Evolutionary conservation across 129 eudicot genomes (phyloP), one percentile per base, ranked within the genome.

Genomic region (Escallonia herrerae): DNA sequence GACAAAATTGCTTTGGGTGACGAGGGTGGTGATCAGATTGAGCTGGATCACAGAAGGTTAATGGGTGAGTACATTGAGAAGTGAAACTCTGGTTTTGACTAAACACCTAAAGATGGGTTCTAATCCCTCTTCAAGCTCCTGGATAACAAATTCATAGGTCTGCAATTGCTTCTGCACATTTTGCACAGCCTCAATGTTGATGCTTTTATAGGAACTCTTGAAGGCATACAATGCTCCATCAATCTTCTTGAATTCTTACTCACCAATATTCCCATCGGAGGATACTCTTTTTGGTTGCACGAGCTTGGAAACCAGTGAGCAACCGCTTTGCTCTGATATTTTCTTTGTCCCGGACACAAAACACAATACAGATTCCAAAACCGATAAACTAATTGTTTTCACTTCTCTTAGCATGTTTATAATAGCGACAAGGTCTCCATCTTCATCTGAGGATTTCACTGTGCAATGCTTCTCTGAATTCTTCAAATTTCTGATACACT

Each of bases 1-100:
- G 50, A 46, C 50, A 46, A 46, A 46, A 46, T 46, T 46, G 10
- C 2, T 5, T 0, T 46, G 50, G 50, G 10, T 6, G n/a, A n/a
- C n/a, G n/a, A n/a, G n/a, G n/a, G n/a, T n/a, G n/a, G n/a, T n/a
- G 49, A 45, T 5, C 49, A 5, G 49, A 22, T 22, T 22, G 33
- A 22, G 33, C 33, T 22, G 33, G 33, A 22, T 22, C 33, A 22
- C 33, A 22, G 0, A 12, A 52, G 9, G 13, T 45, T 69, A 78
- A 41, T 56, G 65, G 47, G 47, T 62, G 46, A 78, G 64, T 7
- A 58, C 62, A 55, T 60, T 60, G 10, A 72, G 64, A 15, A 72
- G 66, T 5, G 66, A 57, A 60, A 63, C 72, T 42, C 71, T 42
- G n/a, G 62, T 67, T 44, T 68, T 62, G 49, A 22, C 38, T 11